These are phyloP conservation scores for Smallanthus sonchifolius DNA, from an alignment of 129 eudicot species.

Conservation along the genomic window DNA sequence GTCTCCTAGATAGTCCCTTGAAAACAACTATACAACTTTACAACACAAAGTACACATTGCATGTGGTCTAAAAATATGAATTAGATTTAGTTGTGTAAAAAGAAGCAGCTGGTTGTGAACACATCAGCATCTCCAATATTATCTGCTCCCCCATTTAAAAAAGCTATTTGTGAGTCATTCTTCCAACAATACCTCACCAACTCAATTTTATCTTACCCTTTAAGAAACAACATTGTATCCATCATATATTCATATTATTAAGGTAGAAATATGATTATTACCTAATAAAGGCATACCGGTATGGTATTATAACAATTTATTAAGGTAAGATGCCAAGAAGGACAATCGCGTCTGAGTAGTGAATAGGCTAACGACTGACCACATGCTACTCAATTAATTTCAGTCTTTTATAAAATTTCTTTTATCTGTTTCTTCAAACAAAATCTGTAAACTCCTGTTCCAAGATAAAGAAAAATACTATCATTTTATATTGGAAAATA, in stretches of 20 bases:
- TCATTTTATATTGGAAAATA: too few relatives aligned
- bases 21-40: not conserved
- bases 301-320: too few relatives aligned
- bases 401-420: not conserved
- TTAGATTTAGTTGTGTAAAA: not conserved
- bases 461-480: too few relatives aligned
- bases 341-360: too few relatives aligned
- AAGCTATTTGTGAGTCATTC: conserved; percentile 13
- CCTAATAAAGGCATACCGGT: too few relatives aligned
- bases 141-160: conserved; percentile 6
- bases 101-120: conserved; percentile 5
- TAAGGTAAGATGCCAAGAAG: too few relatives aligned
- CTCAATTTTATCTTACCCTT: not conserved
- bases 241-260: too few relatives aligned
- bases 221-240: not conserved
- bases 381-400: too few relatives aligned
- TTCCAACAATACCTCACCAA: conserved; percentile 19
- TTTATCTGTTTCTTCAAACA: not conserved
- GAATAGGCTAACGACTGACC: too few relatives aligned
- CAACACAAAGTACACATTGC: not conserved
- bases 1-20: too few relatives aligned
- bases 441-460: not conserved
- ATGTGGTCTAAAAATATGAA: not conserved
- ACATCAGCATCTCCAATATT: conserved; percentile 25
- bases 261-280: too few relatives aligned